Base-by-base conservation (phyloP, 2,329 filamentous ascomycete species). In the Rhytidhysteron rufulum region DNA sequence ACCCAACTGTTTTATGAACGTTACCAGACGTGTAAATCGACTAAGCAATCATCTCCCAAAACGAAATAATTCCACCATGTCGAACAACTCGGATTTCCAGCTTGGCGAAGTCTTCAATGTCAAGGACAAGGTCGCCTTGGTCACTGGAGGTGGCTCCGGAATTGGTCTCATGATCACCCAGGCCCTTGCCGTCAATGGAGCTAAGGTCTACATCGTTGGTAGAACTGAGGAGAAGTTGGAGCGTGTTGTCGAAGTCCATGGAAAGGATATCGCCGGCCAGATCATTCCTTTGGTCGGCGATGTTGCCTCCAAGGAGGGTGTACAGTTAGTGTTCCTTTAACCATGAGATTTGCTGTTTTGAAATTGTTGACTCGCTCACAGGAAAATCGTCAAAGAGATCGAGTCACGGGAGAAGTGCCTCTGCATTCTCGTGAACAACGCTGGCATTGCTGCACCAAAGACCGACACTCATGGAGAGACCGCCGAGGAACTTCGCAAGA, bases 161-260 rank as follows among this genome's bases (percentile, higher is more conserved):
- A 73, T 74, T 43, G 71, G 71, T 17, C 48, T 73, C 41, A 74
- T 74, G 70, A 57, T 64, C 30, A 65, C 64, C 15, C 70, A 73
- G 49, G 65, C 68, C 2, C 66, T 73, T 30, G 65, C 70, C 9
- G 68, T 72, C 33, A 73, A 73, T 41, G 65, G 65, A 8, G 62
- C 61, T 3, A 73, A 73, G 51, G 70, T 73, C 18, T 74, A 74
- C 53, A 72, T 74, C 46, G 63, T 67, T 16, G 70, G 71, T 30
- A 64, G 71, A 17, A 72, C 67, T 8, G 54, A 67, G 40, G 70
- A 74, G 44, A 74, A 73, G 58, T 65, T 74, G 5, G 66, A 73
- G 13, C 63, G 55, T n/a, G 70, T 73, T 5, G 69, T 58, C 9
- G 60, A 71, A 45, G 61, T 56, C 11, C 67, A 71, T 47, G 62